Percentiles rank a stretch among this genome's conserved stretches.
Evolutionary conservation across 768 basidiomycete species (phyloP).

Genomic region (Boletus subparvulus): DNA sequence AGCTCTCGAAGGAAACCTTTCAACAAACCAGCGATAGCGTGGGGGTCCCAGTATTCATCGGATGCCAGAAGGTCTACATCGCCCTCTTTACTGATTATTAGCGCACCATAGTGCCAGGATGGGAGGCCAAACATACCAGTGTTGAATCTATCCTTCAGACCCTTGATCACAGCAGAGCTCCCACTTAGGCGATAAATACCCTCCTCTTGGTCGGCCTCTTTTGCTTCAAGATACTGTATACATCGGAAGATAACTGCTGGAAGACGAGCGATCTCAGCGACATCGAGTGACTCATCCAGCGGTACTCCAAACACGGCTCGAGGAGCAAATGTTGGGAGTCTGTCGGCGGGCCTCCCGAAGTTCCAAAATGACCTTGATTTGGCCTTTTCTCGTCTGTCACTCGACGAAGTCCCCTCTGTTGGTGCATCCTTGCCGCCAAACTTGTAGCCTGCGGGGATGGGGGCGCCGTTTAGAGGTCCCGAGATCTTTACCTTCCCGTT

Average conservation of each 20-base stretch:
- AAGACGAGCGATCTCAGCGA: constrained; percentile 85
- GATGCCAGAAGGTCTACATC: constrained; percentile 86
- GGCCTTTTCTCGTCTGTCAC: constrained; percentile 84
- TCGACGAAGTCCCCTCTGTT: constrained; percentile 40
- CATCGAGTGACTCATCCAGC: constrained; percentile 82
- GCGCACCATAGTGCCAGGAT: constrained; percentile 3
- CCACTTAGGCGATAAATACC: constrained; percentile 96
- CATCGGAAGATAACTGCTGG: constrained; percentile 95
- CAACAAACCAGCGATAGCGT: constrained; percentile 93
- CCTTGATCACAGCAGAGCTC: constrained; percentile 93
- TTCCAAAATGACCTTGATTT: constrained; percentile 94
- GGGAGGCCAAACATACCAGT: constrained; percentile 50
- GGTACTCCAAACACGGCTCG: constrained; percentile 88
- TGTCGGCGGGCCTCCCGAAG: constrained; percentile 68
- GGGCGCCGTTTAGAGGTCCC: constrained; percentile 79
- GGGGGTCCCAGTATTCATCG: constrained; percentile 96
- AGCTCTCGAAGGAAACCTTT: constrained; percentile 93
- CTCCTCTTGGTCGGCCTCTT: constrained; percentile 94
- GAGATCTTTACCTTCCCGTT: constrained; percentile 82
- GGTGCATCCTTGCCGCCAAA: constrained; percentile 77
- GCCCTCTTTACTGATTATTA: constrained; percentile 62
- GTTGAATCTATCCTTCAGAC: constrained; percentile 91
- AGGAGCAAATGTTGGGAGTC: constrained; percentile 41
- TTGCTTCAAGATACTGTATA: constrained; percentile 92
- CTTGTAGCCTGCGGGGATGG: constrained; percentile 87